Conservation (phyloP, 352 stramenopile species). For the Pythium guiyangense region DNA sequence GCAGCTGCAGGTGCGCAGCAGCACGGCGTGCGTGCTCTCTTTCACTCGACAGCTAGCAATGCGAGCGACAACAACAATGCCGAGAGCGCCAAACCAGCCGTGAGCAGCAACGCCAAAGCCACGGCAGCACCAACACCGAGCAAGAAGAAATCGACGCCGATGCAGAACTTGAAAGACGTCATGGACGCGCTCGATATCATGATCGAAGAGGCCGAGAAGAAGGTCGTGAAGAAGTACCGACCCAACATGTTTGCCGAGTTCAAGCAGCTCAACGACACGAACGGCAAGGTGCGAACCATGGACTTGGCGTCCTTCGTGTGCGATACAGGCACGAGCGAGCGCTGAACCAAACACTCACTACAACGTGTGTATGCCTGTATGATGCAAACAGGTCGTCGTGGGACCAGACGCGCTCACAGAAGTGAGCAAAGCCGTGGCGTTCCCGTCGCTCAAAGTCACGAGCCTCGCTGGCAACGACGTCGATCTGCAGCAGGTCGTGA, state of each 20-base stretch:
- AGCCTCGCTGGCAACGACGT: conserved; percentile 37
- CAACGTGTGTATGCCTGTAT: background rate
- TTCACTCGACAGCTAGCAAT: background rate
- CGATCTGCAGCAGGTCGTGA: conserved; percentile 54
- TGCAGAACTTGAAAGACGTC: conserved; percentile 69
- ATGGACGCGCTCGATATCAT: conserved; percentile 77
- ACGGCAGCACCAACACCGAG: background rate
- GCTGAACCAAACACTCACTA: too few species aligned
- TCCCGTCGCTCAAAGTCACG: conserved; percentile 54
- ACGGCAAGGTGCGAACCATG: conserved; percentile 45
- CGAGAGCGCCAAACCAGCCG: background rate
- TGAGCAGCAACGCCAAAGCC: background rate
- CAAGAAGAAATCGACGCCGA: conserved; percentile 41
- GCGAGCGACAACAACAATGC: background rate
- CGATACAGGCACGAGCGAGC: too few species aligned
- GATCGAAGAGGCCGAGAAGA: conserved; percentile 81
- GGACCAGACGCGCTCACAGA: conserved; percentile 44
- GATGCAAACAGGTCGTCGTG: conserved; percentile 25
- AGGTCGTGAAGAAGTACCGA: conserved; percentile 82
- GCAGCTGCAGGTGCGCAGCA: too few species aligned
- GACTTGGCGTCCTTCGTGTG: too few species aligned
- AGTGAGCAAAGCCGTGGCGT: conserved; percentile 45
- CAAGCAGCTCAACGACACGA: conserved; percentile 86
- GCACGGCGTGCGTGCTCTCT: too few species aligned
- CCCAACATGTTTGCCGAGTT: conserved; percentile 88